phyloP scores from a whole-genome alignment of 805 yeast genomes.

The Starmerella floris region DNA sequence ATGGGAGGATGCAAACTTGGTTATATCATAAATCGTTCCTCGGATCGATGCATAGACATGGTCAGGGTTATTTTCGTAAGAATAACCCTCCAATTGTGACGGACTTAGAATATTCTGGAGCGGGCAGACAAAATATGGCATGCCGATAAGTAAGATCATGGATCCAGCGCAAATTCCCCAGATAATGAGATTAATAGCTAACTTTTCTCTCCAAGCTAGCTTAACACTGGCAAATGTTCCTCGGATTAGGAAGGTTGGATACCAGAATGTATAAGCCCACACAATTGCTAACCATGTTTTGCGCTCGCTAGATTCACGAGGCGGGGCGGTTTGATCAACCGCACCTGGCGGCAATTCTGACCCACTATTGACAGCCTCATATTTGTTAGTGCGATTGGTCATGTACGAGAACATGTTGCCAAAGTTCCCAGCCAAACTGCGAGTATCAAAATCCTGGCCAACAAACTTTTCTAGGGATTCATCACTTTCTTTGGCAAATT shows the following conservation, averaged over 20 bases:
- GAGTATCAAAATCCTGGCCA: slow-evolving; percentile 25
- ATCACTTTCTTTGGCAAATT: slow-evolving; percentile 17
- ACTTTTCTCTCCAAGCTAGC: slow-evolving; percentile 33
- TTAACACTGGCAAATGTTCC: slow-evolving; percentile 29
- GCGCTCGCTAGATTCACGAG: slow-evolving; percentile 23
- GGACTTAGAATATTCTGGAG: slow-evolving; percentile 28
- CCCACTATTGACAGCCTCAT: not conserved
- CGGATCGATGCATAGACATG: slow-evolving; percentile 28
- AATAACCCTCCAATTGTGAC: slow-evolving; percentile 26
- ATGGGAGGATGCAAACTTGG: slow-evolving; percentile 30
- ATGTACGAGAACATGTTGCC: slow-evolving; percentile 29
- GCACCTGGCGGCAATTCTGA: slow-evolving; percentile 26
- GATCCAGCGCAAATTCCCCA: slow-evolving; percentile 30
- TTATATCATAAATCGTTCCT: slow-evolving; percentile 31
- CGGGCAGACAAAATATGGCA: slow-evolving; percentile 33
- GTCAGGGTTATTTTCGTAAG: slow-evolving; percentile 23
- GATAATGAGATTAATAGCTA: slow-evolving; percentile 32
- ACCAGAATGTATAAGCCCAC: slow-evolving; percentile 30
- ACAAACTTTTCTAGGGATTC: slow-evolving; percentile 18
- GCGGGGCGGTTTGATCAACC: slow-evolving; percentile 24
- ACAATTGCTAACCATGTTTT: slow-evolving; percentile 30
- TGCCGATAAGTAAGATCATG: slow-evolving; percentile 28
- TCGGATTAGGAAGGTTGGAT: slow-evolving; percentile 29
- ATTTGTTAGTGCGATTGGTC: slow-evolving; percentile 8
- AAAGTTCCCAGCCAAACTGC: slow-evolving; percentile 27